A percentile compares a stretch with the other conserved stretches of the same genome.
phyloP scores from a whole-genome alignment of 1,284 basidiomycete species.

The Cryptococcus neoformans region DNA sequence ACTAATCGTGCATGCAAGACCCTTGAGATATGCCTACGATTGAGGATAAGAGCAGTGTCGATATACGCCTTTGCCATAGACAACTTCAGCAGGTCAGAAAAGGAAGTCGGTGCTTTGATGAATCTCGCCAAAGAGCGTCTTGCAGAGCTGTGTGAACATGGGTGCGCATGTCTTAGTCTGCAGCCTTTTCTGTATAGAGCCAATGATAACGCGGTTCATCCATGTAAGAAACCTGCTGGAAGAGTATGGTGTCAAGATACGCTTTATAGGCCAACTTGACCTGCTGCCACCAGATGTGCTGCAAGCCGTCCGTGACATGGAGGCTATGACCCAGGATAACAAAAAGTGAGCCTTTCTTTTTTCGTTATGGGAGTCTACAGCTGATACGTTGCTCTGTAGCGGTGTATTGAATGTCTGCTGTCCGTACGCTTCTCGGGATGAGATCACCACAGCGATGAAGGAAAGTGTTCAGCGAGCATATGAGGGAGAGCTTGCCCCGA shows the following conservation, averaged over 20 bases:
- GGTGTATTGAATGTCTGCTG: conserved; percentile 92
- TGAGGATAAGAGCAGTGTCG: conserved; percentile 77
- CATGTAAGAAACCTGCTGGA: conserved; percentile 66
- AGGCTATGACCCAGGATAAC: conserved; percentile 74
- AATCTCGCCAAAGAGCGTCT: conserved; percentile 75
- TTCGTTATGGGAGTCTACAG: neutral
- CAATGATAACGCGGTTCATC: neutral
- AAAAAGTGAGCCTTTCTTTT: conserved; percentile 54
- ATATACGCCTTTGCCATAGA: conserved; percentile 97
- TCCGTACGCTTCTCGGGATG: conserved; percentile 88
- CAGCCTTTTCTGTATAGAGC: neutral
- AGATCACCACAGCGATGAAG: conserved; percentile 77
- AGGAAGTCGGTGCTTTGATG: conserved; percentile 89
- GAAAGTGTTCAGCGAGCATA: conserved; percentile 57
- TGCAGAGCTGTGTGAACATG: conserved; percentile 74
- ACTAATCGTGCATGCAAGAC: conserved; percentile 55
- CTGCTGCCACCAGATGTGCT: conserved; percentile 77
- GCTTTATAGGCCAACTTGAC: conserved; percentile 72
- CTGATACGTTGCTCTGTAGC: conserved; percentile 49
- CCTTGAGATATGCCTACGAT: conserved; percentile 72
- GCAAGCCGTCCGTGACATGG: conserved; percentile 67
- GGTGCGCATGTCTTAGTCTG: conserved; percentile 55
- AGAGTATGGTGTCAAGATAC: conserved; percentile 76
- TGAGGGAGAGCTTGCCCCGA: conserved; percentile 45
- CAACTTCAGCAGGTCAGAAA: conserved; percentile 86